Evolutionary conservation across 495 filamentous ascomycete genomes (phyloP).

Genomic region (Rostrohypoxylon terebratum): DNA sequence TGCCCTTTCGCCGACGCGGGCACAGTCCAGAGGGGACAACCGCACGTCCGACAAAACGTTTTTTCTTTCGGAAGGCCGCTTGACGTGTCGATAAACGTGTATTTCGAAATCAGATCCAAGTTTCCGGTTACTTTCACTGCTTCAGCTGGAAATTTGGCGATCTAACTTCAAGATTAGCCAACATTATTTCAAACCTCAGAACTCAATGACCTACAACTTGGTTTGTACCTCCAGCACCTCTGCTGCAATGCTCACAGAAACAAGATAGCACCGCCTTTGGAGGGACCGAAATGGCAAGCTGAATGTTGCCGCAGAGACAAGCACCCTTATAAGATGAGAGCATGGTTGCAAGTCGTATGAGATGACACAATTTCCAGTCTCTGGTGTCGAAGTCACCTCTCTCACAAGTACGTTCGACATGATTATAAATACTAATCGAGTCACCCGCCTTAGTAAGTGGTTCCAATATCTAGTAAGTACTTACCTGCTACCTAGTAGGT

Average conservation of each 20-base stretch:
- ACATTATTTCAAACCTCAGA: background rate
- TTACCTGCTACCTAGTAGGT: too few relatives aligned
- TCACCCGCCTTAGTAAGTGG: too few relatives aligned
- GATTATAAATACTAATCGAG: too few relatives aligned
- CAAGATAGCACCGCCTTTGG: background rate
- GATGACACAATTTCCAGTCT: too few relatives aligned
- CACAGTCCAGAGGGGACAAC: constrained; percentile 7
- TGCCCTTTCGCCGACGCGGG: background rate
- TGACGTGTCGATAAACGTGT: background rate
- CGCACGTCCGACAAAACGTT: background rate
- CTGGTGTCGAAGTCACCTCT: too few relatives aligned
- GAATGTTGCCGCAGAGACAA: constrained; percentile 1
- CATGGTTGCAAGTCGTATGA: background rate
- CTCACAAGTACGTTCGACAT: too few relatives aligned
- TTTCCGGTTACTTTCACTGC: background rate
- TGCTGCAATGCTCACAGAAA: constrained; percentile 2
- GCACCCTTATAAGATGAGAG: background rate
- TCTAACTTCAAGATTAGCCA: background rate
- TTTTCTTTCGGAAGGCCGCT: constrained; percentile 1
- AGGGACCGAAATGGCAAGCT: background rate
- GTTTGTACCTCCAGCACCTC: background rate
- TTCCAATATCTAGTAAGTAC: too few relatives aligned
- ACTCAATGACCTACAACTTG: background rate
- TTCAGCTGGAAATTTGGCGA: background rate
- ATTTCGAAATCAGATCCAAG: background rate